Evolutionary conservation across 768 basidiomycete genomes (phyloP).

Genomic region (Daedaleopsis nitida): DNA sequence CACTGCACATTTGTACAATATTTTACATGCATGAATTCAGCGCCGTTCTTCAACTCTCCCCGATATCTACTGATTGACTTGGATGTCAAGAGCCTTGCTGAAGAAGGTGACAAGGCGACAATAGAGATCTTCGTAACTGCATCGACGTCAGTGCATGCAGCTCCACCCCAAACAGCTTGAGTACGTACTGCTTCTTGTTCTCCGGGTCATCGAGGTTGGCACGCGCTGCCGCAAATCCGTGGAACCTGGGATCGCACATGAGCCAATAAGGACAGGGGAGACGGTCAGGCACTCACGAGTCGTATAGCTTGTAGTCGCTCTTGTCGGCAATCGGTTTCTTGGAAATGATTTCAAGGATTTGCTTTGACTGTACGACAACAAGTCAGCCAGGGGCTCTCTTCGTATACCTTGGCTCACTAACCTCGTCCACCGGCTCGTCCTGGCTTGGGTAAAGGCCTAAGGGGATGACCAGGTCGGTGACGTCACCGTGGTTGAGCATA

Average conservation of each 20-base stretch:
- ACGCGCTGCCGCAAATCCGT: slow-evolving; percentile 67
- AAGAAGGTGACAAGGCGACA: slow-evolving; percentile 51
- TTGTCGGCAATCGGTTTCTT: slow-evolving; percentile 53
- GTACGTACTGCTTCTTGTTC: slow-evolving; percentile 55
- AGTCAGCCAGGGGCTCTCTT: neutral
- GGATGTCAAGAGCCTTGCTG: slow-evolving; percentile 31
- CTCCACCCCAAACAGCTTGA: neutral
- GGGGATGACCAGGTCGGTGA: slow-evolving; percentile 51
- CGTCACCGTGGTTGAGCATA: slow-evolving; percentile 55
- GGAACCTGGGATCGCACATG: slow-evolving; percentile 42
- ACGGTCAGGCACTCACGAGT: slow-evolving; percentile 24
- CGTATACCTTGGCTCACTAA: slow-evolving; percentile 24
- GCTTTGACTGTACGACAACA: slow-evolving; percentile 41
- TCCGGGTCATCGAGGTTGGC: slow-evolving; percentile 56
- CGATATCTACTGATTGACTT: neutral
- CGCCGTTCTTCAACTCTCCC: neutral
- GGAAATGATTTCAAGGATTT: slow-evolving; percentile 48
- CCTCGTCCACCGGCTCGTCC: slow-evolving; percentile 60
- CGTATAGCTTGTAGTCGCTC: slow-evolving; percentile 52
- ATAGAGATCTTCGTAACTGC: slow-evolving; percentile 58
- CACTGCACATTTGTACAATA: neutral
- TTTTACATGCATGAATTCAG: neutral
- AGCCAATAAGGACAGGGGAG: neutral
- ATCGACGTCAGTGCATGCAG: neutral
- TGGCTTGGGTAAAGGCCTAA: slow-evolving; percentile 57